A percentile compares a stretch with the other conserved stretches of the same genome.
These are phyloP conservation scores for Boechera retrofracta DNA, from an alignment of 345 rosid genomes.

Conservation along the genomic window DNA sequence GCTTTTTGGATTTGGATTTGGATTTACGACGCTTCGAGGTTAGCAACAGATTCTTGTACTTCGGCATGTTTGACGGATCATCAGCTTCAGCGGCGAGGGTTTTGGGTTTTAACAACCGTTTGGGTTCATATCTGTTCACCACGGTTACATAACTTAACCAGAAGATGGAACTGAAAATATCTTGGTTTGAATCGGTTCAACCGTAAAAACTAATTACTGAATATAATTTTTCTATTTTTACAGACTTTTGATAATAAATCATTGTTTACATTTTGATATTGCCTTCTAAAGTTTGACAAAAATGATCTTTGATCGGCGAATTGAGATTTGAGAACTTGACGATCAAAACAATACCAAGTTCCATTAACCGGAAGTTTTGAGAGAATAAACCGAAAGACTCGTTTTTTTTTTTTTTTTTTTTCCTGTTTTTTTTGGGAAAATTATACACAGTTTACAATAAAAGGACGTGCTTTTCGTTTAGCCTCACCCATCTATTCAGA, in stretches of 20 bases:
- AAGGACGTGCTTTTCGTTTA: conserved; percentile 9
- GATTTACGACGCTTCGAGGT: conserved; percentile 40
- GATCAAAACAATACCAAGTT: conserved; percentile 14
- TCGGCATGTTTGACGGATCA: conserved; percentile 46
- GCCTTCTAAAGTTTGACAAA: background rate
- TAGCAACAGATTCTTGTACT: conserved; percentile 48
- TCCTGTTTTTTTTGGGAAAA: background rate
- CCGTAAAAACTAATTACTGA: background rate
- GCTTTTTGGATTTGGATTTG: conserved; percentile 47
- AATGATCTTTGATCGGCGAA: background rate
- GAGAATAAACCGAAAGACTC: background rate
- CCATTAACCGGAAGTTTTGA: background rate
- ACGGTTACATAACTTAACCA: conserved; percentile 16
- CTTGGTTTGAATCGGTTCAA: conserved; percentile 13
- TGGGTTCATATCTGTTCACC: background rate
- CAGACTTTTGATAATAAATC: too few species aligned
- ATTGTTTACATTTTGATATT: too few species aligned
- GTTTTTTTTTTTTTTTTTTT: background rate
- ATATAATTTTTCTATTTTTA: background rate
- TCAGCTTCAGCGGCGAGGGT: conserved; percentile 37
- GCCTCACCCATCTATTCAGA: conserved; percentile 12
- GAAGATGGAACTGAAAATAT: background rate
- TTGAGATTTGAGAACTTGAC: background rate
- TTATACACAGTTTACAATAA: conserved; percentile 40
- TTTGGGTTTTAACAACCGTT: conserved; percentile 30